Evolutionary conservation across 768 basidiomycete species (phyloP), one percentile per base, ranked within the genome.

Genomic region (Podaxis sp.): DNA sequence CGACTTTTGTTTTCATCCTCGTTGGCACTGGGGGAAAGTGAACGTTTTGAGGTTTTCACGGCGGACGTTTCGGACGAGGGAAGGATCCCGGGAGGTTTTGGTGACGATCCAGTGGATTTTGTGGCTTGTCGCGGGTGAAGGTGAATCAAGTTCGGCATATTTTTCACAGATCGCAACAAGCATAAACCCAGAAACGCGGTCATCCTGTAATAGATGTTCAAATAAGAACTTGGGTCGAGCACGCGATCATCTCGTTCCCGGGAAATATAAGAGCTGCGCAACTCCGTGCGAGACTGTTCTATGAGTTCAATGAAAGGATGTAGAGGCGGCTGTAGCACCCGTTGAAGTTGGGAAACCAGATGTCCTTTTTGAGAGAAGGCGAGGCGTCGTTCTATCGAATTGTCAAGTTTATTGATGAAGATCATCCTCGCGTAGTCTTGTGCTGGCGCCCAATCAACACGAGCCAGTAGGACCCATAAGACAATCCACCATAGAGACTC

Each of bases 401-500:
- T 15, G 13, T 19, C 15, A 44, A 44, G 42, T 26, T 12, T 13
- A 15, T 51, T 51, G 26, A 26, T 3, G 26, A 11, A 51, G 26
- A 51, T 28, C 19, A 13, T 8, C 8, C 24, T 51, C 13, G 49
- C 49, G 8, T 24, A 51, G 3, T 12, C 13, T 12, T 28, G 26
- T 7, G 49, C 19, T 24, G 22, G 8, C 3, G 7, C 22, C 4
- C 24, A 12, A 3, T 15, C 9, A 6, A 54, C 24, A 6, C 52
- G 52, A 38, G 9, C 28, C 7, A 54, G 13, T 0, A 54, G 30
- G 17, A 64, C 22, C 57, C 57, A 64, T 22, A 64, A 39, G 7
- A 33, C 11, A 3, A 64, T 49, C 63, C 63, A 64, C 30, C 12
- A 58, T n/a, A 58, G 7, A 8, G 63, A 64, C 33, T 64, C 63